phyloP scores from a whole-genome alignment of 495 filamentous ascomycete genomes.

The Neurospora pannonica region DNA sequence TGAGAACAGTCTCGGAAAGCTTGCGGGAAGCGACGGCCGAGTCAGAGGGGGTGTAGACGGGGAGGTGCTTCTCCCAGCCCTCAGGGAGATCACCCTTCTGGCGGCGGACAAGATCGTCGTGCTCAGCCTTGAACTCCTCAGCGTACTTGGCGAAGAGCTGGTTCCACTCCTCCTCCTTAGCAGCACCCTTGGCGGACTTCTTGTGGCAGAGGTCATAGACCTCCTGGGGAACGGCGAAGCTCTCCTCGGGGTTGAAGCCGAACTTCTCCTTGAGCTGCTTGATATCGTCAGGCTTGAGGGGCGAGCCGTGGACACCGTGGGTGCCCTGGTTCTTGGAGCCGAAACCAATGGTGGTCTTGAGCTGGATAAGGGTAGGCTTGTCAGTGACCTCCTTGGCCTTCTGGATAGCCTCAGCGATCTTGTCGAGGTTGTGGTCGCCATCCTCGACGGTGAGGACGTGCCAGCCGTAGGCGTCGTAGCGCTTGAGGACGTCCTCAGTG shows the following conservation, averaged over 20 bases:
- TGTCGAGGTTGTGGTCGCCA: constrained; percentile 81
- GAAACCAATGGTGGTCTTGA: constrained; percentile 96
- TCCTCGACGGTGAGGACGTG: constrained; percentile 78
- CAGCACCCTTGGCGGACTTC: constrained; percentile 73
- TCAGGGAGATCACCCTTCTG: constrained; percentile 78
- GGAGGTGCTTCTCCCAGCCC: constrained; percentile 93
- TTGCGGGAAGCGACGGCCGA: constrained; percentile 82
- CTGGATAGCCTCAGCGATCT: constrained; percentile 81
- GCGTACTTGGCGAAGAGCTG: constrained; percentile 81
- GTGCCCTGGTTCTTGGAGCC: constrained; percentile 91
- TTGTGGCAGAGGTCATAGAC: constrained; percentile 88
- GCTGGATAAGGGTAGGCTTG: constrained; percentile 95
- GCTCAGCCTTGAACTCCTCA: constrained; percentile 62
- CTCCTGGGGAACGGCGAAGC: constrained; percentile 86
- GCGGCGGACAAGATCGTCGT: constrained; percentile 73
- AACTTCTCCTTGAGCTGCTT: constrained; percentile 86
- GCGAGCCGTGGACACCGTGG: constrained; percentile 87
- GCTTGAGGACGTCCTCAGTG: constrained; percentile 92
- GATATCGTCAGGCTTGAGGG: constrained; percentile 88
- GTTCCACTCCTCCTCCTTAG: constrained; percentile 92
- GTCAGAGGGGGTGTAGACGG: constrained; percentile 83
- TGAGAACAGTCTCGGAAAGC: constrained; percentile 87
- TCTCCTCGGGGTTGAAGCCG: constrained; percentile 91
- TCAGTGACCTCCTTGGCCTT: constrained; percentile 78
- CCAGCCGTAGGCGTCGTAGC: constrained; percentile 98